Percentiles rank a stretch among this genome's conserved stretches.
Conservation (phyloP, 129 eudicot species). For the Logfia minima region DNA sequence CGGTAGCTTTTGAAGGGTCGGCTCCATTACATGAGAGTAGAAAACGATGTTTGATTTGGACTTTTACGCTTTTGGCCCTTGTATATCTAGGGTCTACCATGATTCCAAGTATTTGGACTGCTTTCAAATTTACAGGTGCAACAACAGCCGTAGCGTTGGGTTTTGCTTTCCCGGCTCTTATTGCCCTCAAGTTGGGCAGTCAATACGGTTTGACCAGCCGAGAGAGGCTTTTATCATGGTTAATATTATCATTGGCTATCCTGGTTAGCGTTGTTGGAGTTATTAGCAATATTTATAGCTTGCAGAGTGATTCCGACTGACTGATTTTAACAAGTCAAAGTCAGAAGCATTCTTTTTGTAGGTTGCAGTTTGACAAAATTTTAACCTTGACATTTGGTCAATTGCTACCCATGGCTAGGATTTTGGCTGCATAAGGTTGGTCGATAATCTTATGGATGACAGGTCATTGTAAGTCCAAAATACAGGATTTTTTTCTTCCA, state of each 20-base stretch:
- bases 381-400: conserved; percentile 7
- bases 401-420: conserved; percentile 1
- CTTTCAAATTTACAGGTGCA: conserved; percentile 88
- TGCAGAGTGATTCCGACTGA: conserved; percentile 48
- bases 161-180: conserved; percentile 74
- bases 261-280: conserved; percentile 77
- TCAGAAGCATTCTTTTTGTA: conserved; percentile 18
- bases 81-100: conserved; percentile 65
- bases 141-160: conserved; percentile 90
- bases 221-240: conserved; percentile 62
- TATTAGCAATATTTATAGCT: conserved; percentile 63
- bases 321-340: neutral
- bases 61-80: conserved; percentile 51
- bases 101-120: conserved; percentile 90
- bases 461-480: conserved; percentile 26
- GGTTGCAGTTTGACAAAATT: conserved; percentile 9
- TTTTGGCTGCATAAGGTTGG: neutral
- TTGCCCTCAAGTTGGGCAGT: conserved; percentile 64
- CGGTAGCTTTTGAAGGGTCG: conserved; percentile 51
- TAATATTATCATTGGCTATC: conserved; percentile 62
- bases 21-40: conserved; percentile 63
- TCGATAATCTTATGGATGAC: conserved; percentile 11
- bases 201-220: conserved; percentile 42
- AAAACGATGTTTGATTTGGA: conserved; percentile 60
- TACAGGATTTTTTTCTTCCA: conserved; percentile 20